Base-by-base conservation (phyloP, 139 green algal genomes). In the Closterium sp. region DNA sequence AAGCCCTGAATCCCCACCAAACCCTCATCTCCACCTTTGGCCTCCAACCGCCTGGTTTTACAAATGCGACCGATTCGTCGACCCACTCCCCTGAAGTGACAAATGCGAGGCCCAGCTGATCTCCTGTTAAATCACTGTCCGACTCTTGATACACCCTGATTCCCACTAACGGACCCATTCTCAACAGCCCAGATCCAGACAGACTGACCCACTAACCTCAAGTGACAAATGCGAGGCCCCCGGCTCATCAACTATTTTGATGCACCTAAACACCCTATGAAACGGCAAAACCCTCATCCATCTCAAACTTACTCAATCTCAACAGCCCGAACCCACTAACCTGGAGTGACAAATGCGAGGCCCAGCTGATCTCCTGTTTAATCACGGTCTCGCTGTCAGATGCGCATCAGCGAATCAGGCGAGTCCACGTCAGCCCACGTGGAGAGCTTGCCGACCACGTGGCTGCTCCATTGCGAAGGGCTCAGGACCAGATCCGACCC, bases 201-300 rank as follows among this genome's bases (percentile, higher is more conserved):
- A n/a, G n/a, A n/a, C n/a, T 34, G 84, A 25, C 16, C 84, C n/a
- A 34, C 84, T 32, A 10, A 97, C 98, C 93, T 99, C 97, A 88
- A 98, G 91, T 3, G 96, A 97, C n/a, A 99, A 93, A 94, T 99
- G 97, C 7, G 94, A 95, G 7, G 97, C 98, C 98, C 98, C n/a
- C n/a, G n/a, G n/a, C n/a, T n/a, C n/a, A n/a, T n/a, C n/a, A n/a
- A n/a, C n/a, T n/a, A n/a, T n/a, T n/a, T n/a, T n/a, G n/a, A n/a
- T n/a, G n/a, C n/a, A n/a, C n/a, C n/a, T n/a, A n/a, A n/a, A n/a
- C n/a, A n/a, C n/a, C n/a, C n/a, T n/a, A n/a, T n/a, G n/a, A n/a
- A n/a, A n/a, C n/a, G n/a, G n/a, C n/a, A n/a, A n/a, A n/a, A n/a
- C n/a, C n/a, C n/a, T n/a, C n/a, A n/a, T n/a, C n/a, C n/a, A n/a